These are phyloP conservation scores for Thraustotheca clavata DNA, from an alignment of 352 stramenopile species.

Conservation along the genomic window DNA sequence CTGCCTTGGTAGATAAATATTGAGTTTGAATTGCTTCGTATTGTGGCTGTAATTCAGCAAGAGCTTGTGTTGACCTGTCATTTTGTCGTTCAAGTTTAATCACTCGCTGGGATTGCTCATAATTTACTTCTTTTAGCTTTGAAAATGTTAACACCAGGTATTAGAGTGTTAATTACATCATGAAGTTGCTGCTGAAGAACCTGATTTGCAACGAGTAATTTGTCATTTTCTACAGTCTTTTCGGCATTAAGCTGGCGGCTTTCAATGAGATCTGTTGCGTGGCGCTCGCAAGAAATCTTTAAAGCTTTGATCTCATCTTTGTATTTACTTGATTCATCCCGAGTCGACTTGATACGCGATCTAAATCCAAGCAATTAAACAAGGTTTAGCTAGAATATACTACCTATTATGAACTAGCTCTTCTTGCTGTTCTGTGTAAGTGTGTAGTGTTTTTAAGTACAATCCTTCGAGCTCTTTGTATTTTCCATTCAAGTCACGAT, in stretches of 20 bases:
- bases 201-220: background rate
- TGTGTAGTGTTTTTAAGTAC: background rate
- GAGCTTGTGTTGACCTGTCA: background rate
- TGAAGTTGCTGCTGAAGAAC: background rate
- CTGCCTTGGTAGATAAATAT: background rate
- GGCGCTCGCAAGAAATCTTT: background rate
- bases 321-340: background rate
- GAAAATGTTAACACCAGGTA: background rate
- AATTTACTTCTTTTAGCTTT: conserved; percentile 7
- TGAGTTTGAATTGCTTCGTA: conserved; percentile 5
- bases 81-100: background rate
- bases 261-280: background rate
- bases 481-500: background rate
- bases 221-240: background rate
- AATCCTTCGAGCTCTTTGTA: background rate
- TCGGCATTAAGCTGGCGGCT: background rate
- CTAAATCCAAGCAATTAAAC: background rate
- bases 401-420: background rate
- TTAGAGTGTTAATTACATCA: background rate
- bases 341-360: background rate
- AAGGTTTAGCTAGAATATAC: background rate
- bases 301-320: background rate
- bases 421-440: background rate
- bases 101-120: background rate
- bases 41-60: background rate